These are phyloP conservation scores for Rhizopus delemar DNA, from an alignment of 371 early-diverging fungal species.

Conservation along the genomic window DNA sequence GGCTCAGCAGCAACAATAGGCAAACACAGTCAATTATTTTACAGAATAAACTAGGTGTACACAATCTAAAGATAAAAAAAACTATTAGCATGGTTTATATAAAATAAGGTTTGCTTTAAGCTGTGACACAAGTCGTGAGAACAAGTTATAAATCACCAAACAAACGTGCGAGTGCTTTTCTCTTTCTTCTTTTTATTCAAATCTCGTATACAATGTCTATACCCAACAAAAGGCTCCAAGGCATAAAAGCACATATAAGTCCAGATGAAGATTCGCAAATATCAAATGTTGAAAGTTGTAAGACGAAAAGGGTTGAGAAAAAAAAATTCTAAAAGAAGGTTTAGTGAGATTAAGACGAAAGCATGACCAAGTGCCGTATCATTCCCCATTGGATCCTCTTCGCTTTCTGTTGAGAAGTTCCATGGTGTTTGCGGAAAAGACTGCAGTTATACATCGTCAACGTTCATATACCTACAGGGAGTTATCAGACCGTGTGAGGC, in stretches of 20 bases:
- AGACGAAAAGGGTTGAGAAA: too few species aligned
- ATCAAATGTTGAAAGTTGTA: not conserved
- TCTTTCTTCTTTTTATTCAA: not conserved
- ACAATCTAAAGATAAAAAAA: too few species aligned
- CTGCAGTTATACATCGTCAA: slow-evolving; percentile 50
- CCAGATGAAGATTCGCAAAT: not conserved
- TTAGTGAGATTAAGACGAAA: slow-evolving; percentile 34
- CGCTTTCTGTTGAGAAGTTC: slow-evolving; percentile 57
- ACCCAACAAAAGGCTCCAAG: not conserved
- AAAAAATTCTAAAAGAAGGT: not conserved
- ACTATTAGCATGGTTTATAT: too few species aligned
- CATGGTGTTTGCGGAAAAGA: slow-evolving; percentile 49
- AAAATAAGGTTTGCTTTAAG: too few species aligned
- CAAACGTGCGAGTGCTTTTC: not conserved
- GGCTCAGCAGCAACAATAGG: too few species aligned
- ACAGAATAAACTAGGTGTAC: too few species aligned
- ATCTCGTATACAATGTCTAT: not conserved
- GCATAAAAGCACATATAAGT: not conserved
- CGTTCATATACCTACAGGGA: slow-evolving; percentile 43
- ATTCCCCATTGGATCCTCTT: slow-evolving; percentile 46
- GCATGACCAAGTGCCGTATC: slow-evolving; percentile 26
- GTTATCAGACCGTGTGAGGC: slow-evolving; percentile 44
- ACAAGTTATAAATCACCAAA: not conserved
- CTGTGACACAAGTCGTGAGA: too few species aligned
- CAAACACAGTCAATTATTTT: too few species aligned